Evolutionary conservation across 371 early-diverging fungal genomes (phyloP).

Genomic region (Actinomucor elegans): DNA sequence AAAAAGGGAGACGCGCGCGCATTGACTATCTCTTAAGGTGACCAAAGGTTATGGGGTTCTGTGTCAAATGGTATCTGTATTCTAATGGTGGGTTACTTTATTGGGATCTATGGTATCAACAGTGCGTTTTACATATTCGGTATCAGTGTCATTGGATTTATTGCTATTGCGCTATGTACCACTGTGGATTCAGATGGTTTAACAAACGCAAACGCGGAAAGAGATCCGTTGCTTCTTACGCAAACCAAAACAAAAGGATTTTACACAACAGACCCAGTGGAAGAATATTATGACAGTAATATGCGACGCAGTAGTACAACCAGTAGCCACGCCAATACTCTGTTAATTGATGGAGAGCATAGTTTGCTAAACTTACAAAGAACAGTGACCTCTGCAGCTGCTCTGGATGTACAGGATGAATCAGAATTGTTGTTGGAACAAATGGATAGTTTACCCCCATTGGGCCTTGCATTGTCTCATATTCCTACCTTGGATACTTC

Average conservation of each 20-base stretch:
- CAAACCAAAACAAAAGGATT: slow-evolving; percentile 7
- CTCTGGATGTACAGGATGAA: slow-evolving; percentile 35
- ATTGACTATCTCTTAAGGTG: slow-evolving; percentile 20
- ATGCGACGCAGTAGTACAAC: slow-evolving; percentile 30
- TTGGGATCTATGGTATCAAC: slow-evolving; percentile 27
- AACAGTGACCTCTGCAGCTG: slow-evolving; percentile 26
- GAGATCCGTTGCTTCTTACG: slow-evolving; percentile 8
- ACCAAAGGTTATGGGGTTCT: slow-evolving; percentile 48
- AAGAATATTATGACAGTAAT: slow-evolving; percentile 2
- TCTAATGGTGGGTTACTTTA: slow-evolving; percentile 35
- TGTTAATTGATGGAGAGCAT: slow-evolving; percentile 23
- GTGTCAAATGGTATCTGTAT: slow-evolving; percentile 40
- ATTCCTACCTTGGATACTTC: slow-evolving; percentile 48
- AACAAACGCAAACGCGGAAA: not conserved
- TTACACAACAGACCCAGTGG: slow-evolving; percentile 8
- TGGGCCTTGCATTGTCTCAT: slow-evolving; percentile 45
- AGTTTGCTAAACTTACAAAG: slow-evolving; percentile 13
- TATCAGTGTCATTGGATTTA: slow-evolving; percentile 22
- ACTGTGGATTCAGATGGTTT: not conserved
- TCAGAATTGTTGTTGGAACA: slow-evolving; percentile 21
- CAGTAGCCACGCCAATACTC: slow-evolving; percentile 39
- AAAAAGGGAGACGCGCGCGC: not conserved
- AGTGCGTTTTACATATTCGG: slow-evolving; percentile 47
- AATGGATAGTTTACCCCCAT: slow-evolving; percentile 35
- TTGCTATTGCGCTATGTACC: slow-evolving; percentile 9